These are phyloP conservation scores for Cutaneotrichosporon arboriforme DNA, from an alignment of 1,284 basidiomycete genomes.

Conservation along the genomic window DNA sequence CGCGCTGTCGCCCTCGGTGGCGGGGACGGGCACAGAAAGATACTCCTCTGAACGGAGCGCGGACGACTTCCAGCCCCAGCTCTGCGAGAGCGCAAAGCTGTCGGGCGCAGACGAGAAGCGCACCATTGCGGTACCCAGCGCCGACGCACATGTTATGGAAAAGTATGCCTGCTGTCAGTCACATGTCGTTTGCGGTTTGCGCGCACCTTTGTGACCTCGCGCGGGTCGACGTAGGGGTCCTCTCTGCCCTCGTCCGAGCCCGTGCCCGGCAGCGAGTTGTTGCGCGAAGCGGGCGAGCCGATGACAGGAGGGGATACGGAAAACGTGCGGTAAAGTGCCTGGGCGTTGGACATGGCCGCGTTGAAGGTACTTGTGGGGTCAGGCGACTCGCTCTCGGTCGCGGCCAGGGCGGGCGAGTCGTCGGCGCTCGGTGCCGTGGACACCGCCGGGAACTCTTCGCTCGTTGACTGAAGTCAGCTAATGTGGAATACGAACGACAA, in stretches of 20 bases:
- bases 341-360: background rate
- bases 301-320: slow-evolving; percentile 11
- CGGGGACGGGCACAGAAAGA: slow-evolving; percentile 24
- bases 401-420: background rate
- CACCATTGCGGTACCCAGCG: slow-evolving; percentile 73
- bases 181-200: no score
- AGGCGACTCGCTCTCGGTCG: background rate
- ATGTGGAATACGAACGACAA: no score
- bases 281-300: slow-evolving; percentile 7
- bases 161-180: slow-evolving; percentile 57
- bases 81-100: slow-evolving; percentile 62
- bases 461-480: slow-evolving; percentile 47
- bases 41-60: slow-evolving; percentile 47
- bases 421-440: slow-evolving; percentile 2
- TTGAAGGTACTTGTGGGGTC: background rate
- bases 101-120: slow-evolving; percentile 78
- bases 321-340: slow-evolving; percentile 14
- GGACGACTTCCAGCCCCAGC: slow-evolving; percentile 53
- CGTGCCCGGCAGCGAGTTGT: slow-evolving; percentile 9
- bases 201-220: slow-evolving; percentile 44
- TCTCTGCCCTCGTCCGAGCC: slow-evolving; percentile 12
- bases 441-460: slow-evolving; percentile 46
- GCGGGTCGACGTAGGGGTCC: slow-evolving; percentile 45
- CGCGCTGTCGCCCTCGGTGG: slow-evolving; percentile 54
- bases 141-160: slow-evolving; percentile 71